Percentiles rank a stretch among this genome's conserved stretches.
Evolutionary conservation across 192 early-diverging fungal genomes (phyloP).

Genomic region (Coemansia umbellata): DNA sequence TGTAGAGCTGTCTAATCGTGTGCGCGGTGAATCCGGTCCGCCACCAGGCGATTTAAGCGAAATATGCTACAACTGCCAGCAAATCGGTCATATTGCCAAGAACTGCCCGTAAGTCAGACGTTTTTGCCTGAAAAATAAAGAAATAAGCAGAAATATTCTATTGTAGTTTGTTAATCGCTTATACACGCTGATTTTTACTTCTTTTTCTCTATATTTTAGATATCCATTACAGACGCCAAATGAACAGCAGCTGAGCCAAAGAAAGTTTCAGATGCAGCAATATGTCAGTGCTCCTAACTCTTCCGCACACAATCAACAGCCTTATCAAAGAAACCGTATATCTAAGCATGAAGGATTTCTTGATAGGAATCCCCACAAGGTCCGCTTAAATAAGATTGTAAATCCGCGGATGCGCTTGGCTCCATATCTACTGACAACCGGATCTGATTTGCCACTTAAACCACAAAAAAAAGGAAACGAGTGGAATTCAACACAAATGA

Average conservation of each 20-base stretch:
- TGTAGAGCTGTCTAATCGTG: slow-evolving; percentile 35
- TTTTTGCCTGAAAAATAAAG: too few relatives aligned
- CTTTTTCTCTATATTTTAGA: too few relatives aligned
- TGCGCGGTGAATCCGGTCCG: slow-evolving; percentile 19
- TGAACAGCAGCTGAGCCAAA: too few relatives aligned
- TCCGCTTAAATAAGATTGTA: slow-evolving; percentile 6
- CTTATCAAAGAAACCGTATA: background rate
- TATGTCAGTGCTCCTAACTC: too few relatives aligned
- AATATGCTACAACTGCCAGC: slow-evolving; percentile 27
- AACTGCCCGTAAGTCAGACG: slow-evolving; percentile 30
- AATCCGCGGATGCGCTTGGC: background rate
- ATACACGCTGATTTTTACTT: too few relatives aligned
- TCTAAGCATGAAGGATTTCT: slow-evolving; percentile 17
- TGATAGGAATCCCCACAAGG: slow-evolving; percentile 13
- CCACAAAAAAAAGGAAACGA: background rate
- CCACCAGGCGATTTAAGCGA: slow-evolving; percentile 28
- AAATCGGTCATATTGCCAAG: slow-evolving; percentile 33
- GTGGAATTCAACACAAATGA: too few relatives aligned
- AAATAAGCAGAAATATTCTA: too few relatives aligned
- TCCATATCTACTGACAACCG: background rate
- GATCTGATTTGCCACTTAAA: background rate
- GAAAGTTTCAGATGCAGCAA: slow-evolving; percentile 2
- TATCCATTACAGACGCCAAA: too few relatives aligned
- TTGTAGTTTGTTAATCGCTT: too few relatives aligned
- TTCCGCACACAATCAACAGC: background rate